Base-by-base conservation (phyloP, 2,329 filamentous ascomycete genomes). In the Periconia sp. region DNA sequence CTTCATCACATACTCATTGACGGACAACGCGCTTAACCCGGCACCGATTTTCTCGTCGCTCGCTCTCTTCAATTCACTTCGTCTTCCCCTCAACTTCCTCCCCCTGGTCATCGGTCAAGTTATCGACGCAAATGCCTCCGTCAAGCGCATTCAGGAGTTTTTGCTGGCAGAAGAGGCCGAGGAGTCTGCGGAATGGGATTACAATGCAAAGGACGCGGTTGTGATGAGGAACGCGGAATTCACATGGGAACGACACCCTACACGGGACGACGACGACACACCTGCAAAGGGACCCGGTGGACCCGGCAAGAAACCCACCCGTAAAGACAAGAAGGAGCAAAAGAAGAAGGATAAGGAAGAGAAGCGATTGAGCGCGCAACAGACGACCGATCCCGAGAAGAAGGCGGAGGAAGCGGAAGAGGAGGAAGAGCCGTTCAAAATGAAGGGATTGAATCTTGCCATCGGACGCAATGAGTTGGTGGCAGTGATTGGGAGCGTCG, bases 31-130 rank as follows among this genome's bases (percentile, higher is more conserved):
- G 27, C 81, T 97, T 17, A 79, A 84, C 1, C 87, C 94, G 0
- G 91, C 92, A 0, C 80, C 86, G 20, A 83, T 97, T 35, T 97
- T 99, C 77, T 97, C 93, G 0, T 97, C 93, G 0, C 81, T 97
- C 14, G 93, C 93, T 0, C 77, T 97, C 8, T 99, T 97, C 82
- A 97, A 97, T 72, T 87, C 89, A 6, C 81, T 99, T 42, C 86
- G 94, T 41, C 85, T 97, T 73, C 94, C 94, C 0, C 82, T 99
- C 49, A 97, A 96, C 68, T 76, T 97, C 65, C 79, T 97, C 2
- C 93, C 93, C 0, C 76, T 96, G 57, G 90, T 97, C 42, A 87
- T 97, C 61, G 90, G 92, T 31, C 92, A 96, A 71, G 85, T 92
- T 1, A 90, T 92, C 14, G 94, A 99, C 75, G 94, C 92, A 1